A percentile compares a stretch with the other conserved stretches of the same genome.
Conservation (phyloP, 345 rosid species). For the Heritiera fomes region DNA sequence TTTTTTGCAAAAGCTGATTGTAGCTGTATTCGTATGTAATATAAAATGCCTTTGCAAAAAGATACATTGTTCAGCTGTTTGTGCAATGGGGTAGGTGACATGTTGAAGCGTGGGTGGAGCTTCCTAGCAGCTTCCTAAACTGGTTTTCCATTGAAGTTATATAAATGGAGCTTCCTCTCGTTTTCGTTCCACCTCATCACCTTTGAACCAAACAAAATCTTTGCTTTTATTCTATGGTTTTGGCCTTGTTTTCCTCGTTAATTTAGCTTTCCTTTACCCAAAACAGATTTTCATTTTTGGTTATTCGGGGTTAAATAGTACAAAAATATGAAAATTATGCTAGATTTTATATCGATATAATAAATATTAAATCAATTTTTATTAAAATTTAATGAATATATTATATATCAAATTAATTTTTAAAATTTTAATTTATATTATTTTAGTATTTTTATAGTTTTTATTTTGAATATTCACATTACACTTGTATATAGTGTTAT, state of each 20-base stretch:
- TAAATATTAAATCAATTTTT: too few relatives aligned
- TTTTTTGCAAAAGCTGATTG: neutral
- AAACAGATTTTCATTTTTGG: too few relatives aligned
- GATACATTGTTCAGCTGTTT: neutral
- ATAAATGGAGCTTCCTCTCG: neutral
- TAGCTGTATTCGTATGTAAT: neutral
- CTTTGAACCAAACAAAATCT: neutral
- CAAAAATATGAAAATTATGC: too few relatives aligned
- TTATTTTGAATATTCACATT: too few relatives aligned
- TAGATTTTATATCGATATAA: too few relatives aligned
- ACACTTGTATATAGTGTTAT: too few relatives aligned
- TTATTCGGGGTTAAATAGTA: too few relatives aligned
- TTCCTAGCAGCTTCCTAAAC: neutral
- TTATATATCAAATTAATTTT: too few relatives aligned
- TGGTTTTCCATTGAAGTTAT: neutral
- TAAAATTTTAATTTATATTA: too few relatives aligned
- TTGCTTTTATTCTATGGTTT: neutral
- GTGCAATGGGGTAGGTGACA: neutral
- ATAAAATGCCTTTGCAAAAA: neutral
- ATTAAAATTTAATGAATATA: too few relatives aligned
- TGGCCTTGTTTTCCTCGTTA: neutral
- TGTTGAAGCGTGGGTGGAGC: neutral
- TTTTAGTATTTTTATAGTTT: too few relatives aligned
- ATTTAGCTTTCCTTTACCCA: too few relatives aligned
- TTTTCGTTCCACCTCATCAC: neutral